Evolutionary conservation across 108 stramenopile species (phyloP), one percentile per base, ranked within the genome.

Genomic region (Fistulifera solaris): DNA sequence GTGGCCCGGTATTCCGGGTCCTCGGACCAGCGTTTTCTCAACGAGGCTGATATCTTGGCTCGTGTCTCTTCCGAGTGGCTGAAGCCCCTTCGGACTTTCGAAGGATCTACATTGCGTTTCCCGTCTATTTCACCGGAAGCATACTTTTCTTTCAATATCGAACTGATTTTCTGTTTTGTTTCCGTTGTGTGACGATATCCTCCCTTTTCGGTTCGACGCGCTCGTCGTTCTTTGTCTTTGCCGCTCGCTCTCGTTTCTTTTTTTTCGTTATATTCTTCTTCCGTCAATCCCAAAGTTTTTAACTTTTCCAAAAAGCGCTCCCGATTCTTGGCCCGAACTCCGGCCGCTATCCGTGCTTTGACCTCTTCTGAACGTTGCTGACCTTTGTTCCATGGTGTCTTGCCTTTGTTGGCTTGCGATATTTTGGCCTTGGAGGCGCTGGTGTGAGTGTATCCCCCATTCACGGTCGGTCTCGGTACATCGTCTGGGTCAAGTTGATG

Each of bases 341-440:
- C 89, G 41, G 78, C 85, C 10, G 85, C 80, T 46, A 90, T 90
- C 40, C 72, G 57, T 7, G 72, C 67, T 15, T 61, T 66, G n/a
- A 65, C 70, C 62, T 90, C 89, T n/a, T 76, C 73, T 12, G 85
- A 76, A 15, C 80, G 78, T 11, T 56, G 12, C 60, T 78, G 73
- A 11, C 89, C 89, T 59, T 86, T 90, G 64, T 90, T 90, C 89
- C 89, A 90, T 2, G 89, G 89, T 18, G 68, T 73, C 63, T 83
- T 90, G 12, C 89, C 89, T 59, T 81, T 84, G 66, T 90, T 90
- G 61, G 89, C 89, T 1, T 80, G 80, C 0, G 78, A 78, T 55
- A 90, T 90, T 68, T 90, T 90, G 23, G 85, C 83, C 38, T 64
- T 63, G 43, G 77, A 80, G 12, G 81, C 75, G 18, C 51, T 58